Base-by-base conservation (phyloP, 352 stramenopile species). In the Achlya hypogyna region DNA sequence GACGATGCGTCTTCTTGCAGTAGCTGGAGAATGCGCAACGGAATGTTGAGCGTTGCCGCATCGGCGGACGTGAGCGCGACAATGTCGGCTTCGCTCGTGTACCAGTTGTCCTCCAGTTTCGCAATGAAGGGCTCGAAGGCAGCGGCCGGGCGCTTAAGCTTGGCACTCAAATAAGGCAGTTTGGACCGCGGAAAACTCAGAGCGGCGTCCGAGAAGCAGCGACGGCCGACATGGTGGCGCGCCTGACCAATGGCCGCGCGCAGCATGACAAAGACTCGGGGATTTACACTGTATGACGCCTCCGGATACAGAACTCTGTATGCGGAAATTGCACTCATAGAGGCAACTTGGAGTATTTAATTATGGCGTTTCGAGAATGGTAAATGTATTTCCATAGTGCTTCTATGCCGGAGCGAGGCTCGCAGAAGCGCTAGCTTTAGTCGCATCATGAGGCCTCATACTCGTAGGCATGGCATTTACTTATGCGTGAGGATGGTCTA, bases 61-160 rank as follows among this genome's bases (percentile, higher is more conserved):
- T 67, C 60, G 22, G 60, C 27, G 14, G 60, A 67, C 28, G 60
- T 59, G 34, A 67, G 51, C 20, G 60, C 60, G 18, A 67, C 10
- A 34, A 67, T 58, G 27, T 67, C 60, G 60, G 20, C 34, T 5
- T 49, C 60, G 28, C 42, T 67, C 14, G 42, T 67, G 51, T 67
- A 67, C 60, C 60, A 67, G 49, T 67, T 67, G 51, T 67, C 60
- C 27, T 67, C 60, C 14, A 67, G 29, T 18, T 29, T 27, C 5
- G 43, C 32, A 35, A 67, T 58, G 23, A 67, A 67, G 14, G 60
- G 60, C 35, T 67, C 60, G 10, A 67, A 35, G n/a, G 32, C 23
- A 8, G 25, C 29, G n/a, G 56, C 60, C 9, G 60, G 42, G n/a
- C 43, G 25, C 27, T 67, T 67, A 18, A 67, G 32, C 32, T 59